Evolutionary conservation across 192 early-diverging fungal genomes (phyloP), one percentile per base, ranked within the genome.

Genomic region (Podila epigama): DNA sequence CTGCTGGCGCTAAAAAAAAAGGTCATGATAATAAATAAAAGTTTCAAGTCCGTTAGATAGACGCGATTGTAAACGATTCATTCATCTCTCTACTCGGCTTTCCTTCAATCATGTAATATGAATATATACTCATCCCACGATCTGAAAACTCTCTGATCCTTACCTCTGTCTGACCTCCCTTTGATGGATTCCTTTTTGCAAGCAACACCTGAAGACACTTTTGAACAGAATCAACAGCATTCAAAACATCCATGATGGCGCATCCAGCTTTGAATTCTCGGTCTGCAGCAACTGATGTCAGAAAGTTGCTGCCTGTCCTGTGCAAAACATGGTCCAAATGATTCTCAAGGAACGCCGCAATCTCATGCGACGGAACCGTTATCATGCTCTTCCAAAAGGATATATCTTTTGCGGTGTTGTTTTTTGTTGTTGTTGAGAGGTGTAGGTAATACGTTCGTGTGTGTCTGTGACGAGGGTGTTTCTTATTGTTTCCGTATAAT

Each of bases 291-390:
- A 77, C 73, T 40, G 73, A 68, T 11, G 36, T 68, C 51, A 77
- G 35, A 56, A 77, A 77, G 27, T 63, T 68, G 39, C 22, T 64
- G 27, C 73, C 73, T 12, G 73, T 77, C 56, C 66, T 52, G 9
- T 77, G 73, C 57, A 77, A 56, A 22, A 68, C 73, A 58, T 77
- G 60, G 55, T 77, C 73, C 32, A 77, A 66, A 58, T 77, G 73
- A 37, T 50, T 77, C 22, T 61, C 73, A 28, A 77, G 65, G 48
- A 77, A 77, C 54, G 73, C 44, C 65, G 61, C 73, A 63, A 77
- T 68, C 60, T 77, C 73, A 64, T 77, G 73, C 66, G 73, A 60
- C n/a, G 73, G 73, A 48, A 77, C 73, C 44, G 73, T 68, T 60
- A 77, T 77, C 73, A 77, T 77, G 41, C 64, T 75, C 71, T 52